phyloP scores from a whole-genome alignment of 1,284 basidiomycete genomes.

The Ustilago crameri region DNA sequence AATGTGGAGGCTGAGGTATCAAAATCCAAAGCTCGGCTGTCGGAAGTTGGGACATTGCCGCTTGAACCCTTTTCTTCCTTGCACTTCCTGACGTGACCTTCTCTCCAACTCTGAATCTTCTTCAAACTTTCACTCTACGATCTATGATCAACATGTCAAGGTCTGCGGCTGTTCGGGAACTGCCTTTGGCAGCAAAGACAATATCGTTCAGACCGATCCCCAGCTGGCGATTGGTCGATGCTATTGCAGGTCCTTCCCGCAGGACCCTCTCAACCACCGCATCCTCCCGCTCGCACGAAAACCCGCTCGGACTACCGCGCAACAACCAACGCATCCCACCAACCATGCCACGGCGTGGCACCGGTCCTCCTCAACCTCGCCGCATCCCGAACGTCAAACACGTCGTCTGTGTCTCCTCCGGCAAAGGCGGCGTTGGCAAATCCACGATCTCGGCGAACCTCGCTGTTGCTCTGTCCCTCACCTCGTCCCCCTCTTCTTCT shows the following conservation, averaged over 20 bases:
- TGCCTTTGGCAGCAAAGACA: background rate
- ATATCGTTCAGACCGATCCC: background rate
- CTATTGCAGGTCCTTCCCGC: background rate
- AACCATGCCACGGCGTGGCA: conserved; percentile 56
- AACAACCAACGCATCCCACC: conserved; percentile 60
- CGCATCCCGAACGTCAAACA: conserved; percentile 72
- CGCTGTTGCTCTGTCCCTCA: conserved; percentile 75
- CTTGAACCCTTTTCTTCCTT: conserved; percentile 1
- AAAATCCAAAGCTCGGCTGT: conserved; percentile 14
- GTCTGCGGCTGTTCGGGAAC: background rate
- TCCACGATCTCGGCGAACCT: conserved; percentile 92
- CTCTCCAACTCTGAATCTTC: background rate
- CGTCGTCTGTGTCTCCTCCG: conserved; percentile 88
- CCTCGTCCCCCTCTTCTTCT: conserved; percentile 4
- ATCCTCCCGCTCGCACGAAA: conserved; percentile 45
- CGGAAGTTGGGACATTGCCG: conserved; percentile 5
- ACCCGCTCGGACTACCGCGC: conserved; percentile 63
- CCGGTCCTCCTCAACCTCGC: conserved; percentile 70
- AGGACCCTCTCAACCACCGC: conserved; percentile 5
- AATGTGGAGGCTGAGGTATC: conserved; percentile 37
- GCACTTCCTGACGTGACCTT: background rate
- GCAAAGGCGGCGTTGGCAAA: conserved; percentile 97
- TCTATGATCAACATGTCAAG: background rate
- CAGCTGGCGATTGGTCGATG: too few relatives aligned
- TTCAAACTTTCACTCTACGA: background rate